Conservation (phyloP, 2,329 filamentous ascomycete species). For the Cladorrhinum sp. region DNA sequence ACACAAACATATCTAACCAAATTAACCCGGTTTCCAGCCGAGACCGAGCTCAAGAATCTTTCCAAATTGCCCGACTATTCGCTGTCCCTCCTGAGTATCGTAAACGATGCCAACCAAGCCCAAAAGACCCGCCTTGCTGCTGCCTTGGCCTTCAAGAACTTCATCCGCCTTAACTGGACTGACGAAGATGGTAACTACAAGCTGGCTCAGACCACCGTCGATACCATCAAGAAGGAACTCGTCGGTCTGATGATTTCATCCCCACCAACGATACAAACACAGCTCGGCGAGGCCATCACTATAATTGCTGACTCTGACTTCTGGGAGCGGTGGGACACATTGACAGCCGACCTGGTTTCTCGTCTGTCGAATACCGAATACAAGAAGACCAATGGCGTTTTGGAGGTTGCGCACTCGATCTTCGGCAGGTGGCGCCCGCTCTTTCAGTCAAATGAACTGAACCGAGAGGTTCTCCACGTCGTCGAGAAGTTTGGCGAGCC, state of each 20-base stretch:
- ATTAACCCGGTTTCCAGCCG: constrained; percentile 57
- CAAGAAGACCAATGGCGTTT: constrained; percentile 84
- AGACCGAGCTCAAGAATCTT: constrained; percentile 73
- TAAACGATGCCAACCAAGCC: constrained; percentile 70
- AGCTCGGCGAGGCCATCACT: constrained; percentile 94
- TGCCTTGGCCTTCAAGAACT: constrained; percentile 97
- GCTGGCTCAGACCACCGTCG: constrained; percentile 76
- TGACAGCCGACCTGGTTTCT: constrained; percentile 88
- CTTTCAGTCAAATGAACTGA: constrained; percentile 89
- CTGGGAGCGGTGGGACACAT: constrained; percentile 92
- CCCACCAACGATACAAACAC: constrained; percentile 81
- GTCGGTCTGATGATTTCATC: constrained; percentile 96
- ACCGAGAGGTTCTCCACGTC: constrained; percentile 95
- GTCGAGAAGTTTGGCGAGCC: constrained; percentile 78
- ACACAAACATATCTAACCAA: background rate
- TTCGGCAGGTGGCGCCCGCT: constrained; percentile 94
- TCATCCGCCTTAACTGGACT: constrained; percentile 80
- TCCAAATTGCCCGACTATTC: constrained; percentile 86
- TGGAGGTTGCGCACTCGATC: constrained; percentile 97
- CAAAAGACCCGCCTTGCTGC: constrained; percentile 79
- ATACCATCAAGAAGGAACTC: constrained; percentile 88
- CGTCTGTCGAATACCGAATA: constrained; percentile 79
- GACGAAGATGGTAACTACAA: constrained; percentile 95
- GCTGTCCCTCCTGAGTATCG: constrained; percentile 82
- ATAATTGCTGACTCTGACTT: constrained; percentile 98